Conservation (phyloP, 345 rosid species). For the Citrus cavaleriei region DNA sequence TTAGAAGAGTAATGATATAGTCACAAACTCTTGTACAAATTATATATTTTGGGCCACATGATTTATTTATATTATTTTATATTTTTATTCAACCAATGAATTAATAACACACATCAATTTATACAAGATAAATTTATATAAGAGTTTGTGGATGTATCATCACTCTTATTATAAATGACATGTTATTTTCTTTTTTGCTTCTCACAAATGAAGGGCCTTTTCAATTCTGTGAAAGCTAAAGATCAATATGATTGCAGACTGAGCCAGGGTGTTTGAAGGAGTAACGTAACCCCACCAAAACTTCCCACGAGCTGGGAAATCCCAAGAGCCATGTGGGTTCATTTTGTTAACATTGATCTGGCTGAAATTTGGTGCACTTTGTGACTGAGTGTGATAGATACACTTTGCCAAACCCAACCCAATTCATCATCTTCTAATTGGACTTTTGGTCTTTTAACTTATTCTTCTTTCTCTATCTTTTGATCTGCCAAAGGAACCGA, state of each 20-base stretch:
- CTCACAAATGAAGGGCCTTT: too few species aligned
- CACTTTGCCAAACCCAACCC: conserved; percentile 10
- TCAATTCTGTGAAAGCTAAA: background rate
- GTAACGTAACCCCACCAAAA: background rate
- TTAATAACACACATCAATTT: too few species aligned
- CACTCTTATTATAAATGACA: too few species aligned
- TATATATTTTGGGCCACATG: too few species aligned
- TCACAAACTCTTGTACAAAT: too few species aligned
- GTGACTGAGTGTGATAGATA: background rate
- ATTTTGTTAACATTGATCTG: background rate
- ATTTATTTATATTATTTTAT: too few species aligned
- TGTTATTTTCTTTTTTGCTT: too few species aligned
- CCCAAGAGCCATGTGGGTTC: background rate
- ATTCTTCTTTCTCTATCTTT: too few species aligned
- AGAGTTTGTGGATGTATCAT: too few species aligned
- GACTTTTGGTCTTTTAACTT: background rate
- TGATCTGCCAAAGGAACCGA: background rate
- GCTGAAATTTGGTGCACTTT: background rate
- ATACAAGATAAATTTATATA: too few species aligned
- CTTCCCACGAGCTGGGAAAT: conserved; percentile 8
- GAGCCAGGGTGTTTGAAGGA: background rate
- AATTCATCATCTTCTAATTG: background rate
- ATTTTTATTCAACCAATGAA: too few species aligned
- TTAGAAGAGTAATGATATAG: too few species aligned
- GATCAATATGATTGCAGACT: background rate